Conservation (phyloP, 257 asterid genomes). For the Scutellaria galericulata region DNA sequence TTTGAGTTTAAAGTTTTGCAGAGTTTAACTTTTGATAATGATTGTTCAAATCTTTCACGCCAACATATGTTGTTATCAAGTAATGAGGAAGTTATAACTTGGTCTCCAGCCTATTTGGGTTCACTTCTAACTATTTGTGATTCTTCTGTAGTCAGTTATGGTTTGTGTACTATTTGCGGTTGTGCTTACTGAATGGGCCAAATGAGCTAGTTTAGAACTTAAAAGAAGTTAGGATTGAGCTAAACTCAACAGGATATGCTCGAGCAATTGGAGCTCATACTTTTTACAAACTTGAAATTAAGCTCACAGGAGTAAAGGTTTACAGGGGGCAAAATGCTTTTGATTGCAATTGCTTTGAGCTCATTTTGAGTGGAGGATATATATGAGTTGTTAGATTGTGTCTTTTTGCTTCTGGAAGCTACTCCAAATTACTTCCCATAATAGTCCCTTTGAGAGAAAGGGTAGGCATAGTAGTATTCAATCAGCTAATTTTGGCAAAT, state of each 20-base stretch:
- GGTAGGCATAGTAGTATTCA: not conserved
- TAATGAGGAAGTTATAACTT: not conserved
- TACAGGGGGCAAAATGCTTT: constrained; percentile 16
- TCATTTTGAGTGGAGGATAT: not conserved
- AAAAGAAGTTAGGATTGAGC: not conserved
- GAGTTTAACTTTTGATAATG: constrained; percentile 13
- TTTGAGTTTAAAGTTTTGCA: constrained; percentile 1
- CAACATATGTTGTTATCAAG: not conserved
- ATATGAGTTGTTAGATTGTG: constrained; percentile 9
- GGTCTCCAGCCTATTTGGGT: not conserved
- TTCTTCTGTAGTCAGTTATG: not conserved
- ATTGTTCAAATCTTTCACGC: not conserved
- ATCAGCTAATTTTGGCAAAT: not conserved
- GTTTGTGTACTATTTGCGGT: not conserved
- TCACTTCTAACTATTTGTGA: constrained; percentile 5
- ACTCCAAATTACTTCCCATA: constrained; percentile 26
- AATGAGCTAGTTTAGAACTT: not conserved
- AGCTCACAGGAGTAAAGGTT: not conserved
- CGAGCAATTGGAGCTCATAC: not conserved
- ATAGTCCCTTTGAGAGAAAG: not conserved
- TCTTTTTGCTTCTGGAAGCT: constrained; percentile 21
- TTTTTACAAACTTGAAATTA: not conserved
- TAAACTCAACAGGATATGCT: not conserved
- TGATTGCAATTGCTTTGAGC: not conserved
- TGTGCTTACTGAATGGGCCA: constrained; percentile 6